A percentile compares a stretch with the other conserved stretches of the same genome.
Conservation (phyloP, 202 grass and related monocot species). For the Schoenoplectus tabernaemontani region DNA sequence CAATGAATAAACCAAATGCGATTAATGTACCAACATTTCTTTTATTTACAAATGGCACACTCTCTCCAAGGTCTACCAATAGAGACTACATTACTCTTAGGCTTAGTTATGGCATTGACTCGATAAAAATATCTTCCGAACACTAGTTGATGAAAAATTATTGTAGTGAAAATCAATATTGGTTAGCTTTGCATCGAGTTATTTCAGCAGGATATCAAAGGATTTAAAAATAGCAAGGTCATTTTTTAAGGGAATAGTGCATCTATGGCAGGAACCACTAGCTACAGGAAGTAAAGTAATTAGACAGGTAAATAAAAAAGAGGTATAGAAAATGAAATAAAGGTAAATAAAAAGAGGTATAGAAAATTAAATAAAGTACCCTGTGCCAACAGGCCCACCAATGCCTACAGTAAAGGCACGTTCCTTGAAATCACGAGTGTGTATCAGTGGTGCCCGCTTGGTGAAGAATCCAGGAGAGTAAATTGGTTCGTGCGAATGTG, state of each 20-base stretch:
- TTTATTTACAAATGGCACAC: too few species aligned
- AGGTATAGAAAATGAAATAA: background rate
- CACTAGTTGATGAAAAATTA: background rate
- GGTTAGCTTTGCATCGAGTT: background rate
- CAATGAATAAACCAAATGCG: background rate
- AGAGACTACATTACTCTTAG: too few species aligned
- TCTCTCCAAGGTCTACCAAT: too few species aligned
- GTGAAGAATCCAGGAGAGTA: conserved; percentile 85
- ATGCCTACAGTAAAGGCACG: conserved; percentile 96
- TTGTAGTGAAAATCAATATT: background rate
- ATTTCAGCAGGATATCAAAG: background rate
- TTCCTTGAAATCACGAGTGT: conserved; percentile 54
- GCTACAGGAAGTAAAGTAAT: background rate
- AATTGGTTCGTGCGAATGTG: conserved; percentile 95
- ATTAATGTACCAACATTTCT: too few species aligned
- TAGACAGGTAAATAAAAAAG: background rate
- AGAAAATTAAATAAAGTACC: conserved; percentile 30
- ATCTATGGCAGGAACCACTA: background rate
- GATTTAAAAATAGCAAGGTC: background rate
- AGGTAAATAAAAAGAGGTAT: too few species aligned
- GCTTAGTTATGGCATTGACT: background rate
- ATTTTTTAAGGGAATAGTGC: too few species aligned
- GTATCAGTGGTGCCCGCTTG: conserved; percentile 64
- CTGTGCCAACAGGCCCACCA: conserved; percentile 91
- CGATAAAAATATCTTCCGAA: background rate